Base-by-base conservation (phyloP, 345 rosid genomes). In the Orychophragmus violaceus region DNA sequence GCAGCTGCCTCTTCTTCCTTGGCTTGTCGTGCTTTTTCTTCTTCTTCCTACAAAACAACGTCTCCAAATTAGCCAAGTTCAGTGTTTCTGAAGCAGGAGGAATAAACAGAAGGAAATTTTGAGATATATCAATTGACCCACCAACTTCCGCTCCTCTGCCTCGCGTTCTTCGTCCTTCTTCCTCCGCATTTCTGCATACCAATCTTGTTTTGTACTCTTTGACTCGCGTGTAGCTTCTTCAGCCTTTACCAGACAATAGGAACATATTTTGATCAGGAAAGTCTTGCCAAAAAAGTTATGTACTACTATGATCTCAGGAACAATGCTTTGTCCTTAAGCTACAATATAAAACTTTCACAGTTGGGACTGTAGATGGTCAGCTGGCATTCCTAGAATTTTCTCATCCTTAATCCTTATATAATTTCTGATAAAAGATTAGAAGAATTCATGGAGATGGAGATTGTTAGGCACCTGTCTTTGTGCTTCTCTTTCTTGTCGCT, bases 1-100 rank as follows among this genome's bases (percentile, higher is more conserved):
- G 96, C 86, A 70, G 92, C 96, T 14, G 87, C 89, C 81, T 94
- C 97, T 82, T 94, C 97, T 82, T 94, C 95, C 61, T 66, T 85
- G 70, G 90, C 96, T 69, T 85, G 81, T 45, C 76, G 82, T 61
- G 89, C 97, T 73, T 75, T 76, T 68, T 90, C 97, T 84, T 90
- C 99, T 88, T 94, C 96, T 75, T 94, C 99, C 98, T 93, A 76
- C 22, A 70, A 53, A 69, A 64, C 32, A 64, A 65, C 24, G 21
- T 21, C 37, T 41, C 59, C 37, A 61, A 74, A 18, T n/a, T 17
- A 30, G 39, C 53, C 66, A 57, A 71, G 17, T 57, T 19, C 18
- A 62, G 56, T 39, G 44, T 17, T 66, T 19, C 46, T 11, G 35
- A 32, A 67, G 12, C 9, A 50, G 25, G 68, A 32, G 41, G 46